These are phyloP conservation scores for Plasmodium chabaudi DNA, from an alignment of 169 alveolate genomes.

Conservation along the genomic window DNA sequence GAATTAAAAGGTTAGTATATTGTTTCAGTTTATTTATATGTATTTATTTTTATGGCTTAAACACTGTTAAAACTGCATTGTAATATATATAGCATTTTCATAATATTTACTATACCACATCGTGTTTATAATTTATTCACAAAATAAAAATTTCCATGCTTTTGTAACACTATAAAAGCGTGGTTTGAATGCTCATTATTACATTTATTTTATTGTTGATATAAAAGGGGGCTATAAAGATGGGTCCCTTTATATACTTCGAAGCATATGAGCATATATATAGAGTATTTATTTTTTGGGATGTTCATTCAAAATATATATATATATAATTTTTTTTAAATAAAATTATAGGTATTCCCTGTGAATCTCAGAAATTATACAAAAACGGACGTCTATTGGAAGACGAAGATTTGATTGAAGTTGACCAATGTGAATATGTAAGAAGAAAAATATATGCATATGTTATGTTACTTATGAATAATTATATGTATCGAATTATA, in stretches of 20 bases:
- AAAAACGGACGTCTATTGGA: slow-evolving; percentile 68
- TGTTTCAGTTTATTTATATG: neutral
- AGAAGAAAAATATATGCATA: slow-evolving; percentile 11
- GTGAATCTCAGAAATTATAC: slow-evolving; percentile 56
- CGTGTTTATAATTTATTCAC: too few relatives aligned
- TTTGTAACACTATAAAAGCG: too few relatives aligned
- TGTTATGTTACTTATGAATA: neutral
- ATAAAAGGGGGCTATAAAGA: too few relatives aligned
- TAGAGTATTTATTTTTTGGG: too few relatives aligned
- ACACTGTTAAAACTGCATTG: neutral
- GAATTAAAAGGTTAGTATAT: slow-evolving; percentile 58
- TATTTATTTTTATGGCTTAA: slow-evolving; percentile 1
- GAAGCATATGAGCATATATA: too few relatives aligned
- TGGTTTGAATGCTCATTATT: neutral
- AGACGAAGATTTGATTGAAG: slow-evolving; percentile 62
- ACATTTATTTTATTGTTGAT: neutral
- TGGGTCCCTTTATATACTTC: too few relatives aligned
- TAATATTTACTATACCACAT: too few relatives aligned
- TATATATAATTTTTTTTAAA: neutral
- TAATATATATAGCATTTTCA: neutral
- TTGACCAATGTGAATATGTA: slow-evolving; percentile 57
- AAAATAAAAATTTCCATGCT: too few relatives aligned
- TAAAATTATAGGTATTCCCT: slow-evolving; percentile 70
- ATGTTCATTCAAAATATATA: too few relatives aligned
- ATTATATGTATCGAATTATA: neutral